Evolutionary conservation across 805 yeast genomes (phyloP).

Genomic region (Debaryomyces hansenii): DNA sequence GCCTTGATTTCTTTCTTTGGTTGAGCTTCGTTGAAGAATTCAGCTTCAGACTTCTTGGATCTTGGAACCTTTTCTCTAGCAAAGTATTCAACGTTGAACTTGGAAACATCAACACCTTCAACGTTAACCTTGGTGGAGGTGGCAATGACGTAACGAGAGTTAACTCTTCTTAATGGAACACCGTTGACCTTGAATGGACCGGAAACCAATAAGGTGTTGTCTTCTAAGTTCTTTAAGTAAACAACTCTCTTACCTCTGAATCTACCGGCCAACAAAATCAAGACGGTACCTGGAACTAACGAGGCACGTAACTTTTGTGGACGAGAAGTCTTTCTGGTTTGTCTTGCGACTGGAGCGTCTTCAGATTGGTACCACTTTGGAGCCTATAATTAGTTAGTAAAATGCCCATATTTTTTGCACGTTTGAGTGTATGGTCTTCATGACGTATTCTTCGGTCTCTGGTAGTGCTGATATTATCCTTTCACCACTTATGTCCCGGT

Average conservation of each 20-base stretch:
- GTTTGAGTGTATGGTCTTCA: no score
- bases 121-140: conserved; percentile 91
- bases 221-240: conserved; percentile 93
- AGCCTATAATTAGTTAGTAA: conserved; percentile 45
- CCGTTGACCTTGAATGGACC: conserved; percentile 99
- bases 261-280: conserved; percentile 97
- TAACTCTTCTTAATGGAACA: conserved; percentile 99
- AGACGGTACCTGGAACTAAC: conserved; percentile 96
- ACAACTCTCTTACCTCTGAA: conserved; percentile 99
- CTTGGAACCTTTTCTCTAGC: conserved; percentile 90
- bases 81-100: conserved; percentile 92
- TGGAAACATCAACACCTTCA: conserved; percentile 77
- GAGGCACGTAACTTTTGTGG: conserved; percentile 96
- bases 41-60: conserved; percentile 86
- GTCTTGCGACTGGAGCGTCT: conserved; percentile 84
- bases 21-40: conserved; percentile 75
- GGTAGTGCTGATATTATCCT: no score
- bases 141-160: conserved; percentile 98
- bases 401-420: not conserved
- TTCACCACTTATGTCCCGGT: no score
- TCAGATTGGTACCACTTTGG: conserved; percentile 95
- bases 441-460: no score
- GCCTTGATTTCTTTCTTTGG: conserved; percentile 87
- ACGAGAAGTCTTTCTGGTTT: conserved; percentile 85
- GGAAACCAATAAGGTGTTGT: conserved; percentile 93